A percentile compares a stretch with the other conserved stretches of the same genome.
Evolutionary conservation across 441 rosid species (phyloP).

Genomic region (Gossypium gossypioides): DNA sequence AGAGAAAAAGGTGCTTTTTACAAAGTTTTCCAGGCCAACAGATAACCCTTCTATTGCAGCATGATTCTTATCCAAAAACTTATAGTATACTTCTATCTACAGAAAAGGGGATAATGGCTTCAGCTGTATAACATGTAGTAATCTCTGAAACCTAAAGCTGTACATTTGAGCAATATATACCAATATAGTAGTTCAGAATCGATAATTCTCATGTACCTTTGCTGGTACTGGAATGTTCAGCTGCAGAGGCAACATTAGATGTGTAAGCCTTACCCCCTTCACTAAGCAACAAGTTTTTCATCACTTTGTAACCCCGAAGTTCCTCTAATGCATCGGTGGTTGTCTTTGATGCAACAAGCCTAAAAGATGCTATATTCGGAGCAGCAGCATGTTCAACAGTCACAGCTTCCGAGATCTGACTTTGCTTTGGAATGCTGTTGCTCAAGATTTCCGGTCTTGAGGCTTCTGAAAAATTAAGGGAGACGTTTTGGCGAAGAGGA

Average conservation of each 20-base stretch:
- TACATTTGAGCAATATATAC: slow-evolving; percentile 22
- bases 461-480: slow-evolving; percentile 26
- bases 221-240: slow-evolving; percentile 13
- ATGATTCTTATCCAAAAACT: neutral
- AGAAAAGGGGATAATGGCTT: neutral
- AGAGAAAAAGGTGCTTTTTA: neutral
- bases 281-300: slow-evolving; percentile 48
- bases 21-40: slow-evolving; percentile 10
- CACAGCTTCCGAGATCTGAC: slow-evolving; percentile 16
- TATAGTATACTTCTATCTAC: neutral
- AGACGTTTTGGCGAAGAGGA: slow-evolving; percentile 55
- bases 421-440: slow-evolving; percentile 22
- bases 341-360: slow-evolving; percentile 43
- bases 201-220: slow-evolving; percentile 13
- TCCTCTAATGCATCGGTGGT: slow-evolving; percentile 89
- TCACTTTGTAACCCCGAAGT: slow-evolving; percentile 55
- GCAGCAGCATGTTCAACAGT: slow-evolving; percentile 26
- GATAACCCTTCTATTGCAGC: neutral
- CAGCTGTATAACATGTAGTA: slow-evolving; percentile 6
- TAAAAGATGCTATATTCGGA: slow-evolving; percentile 31
- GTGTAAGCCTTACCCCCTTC: slow-evolving; percentile 30
- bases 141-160: slow-evolving; percentile 15
- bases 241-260: slow-evolving; percentile 4
- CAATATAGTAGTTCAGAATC: slow-evolving; percentile 5
- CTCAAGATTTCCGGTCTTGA: slow-evolving; percentile 27